Conservation (phyloP, 495 filamentous ascomycete genomes). For the Penicillium coprophilum region DNA sequence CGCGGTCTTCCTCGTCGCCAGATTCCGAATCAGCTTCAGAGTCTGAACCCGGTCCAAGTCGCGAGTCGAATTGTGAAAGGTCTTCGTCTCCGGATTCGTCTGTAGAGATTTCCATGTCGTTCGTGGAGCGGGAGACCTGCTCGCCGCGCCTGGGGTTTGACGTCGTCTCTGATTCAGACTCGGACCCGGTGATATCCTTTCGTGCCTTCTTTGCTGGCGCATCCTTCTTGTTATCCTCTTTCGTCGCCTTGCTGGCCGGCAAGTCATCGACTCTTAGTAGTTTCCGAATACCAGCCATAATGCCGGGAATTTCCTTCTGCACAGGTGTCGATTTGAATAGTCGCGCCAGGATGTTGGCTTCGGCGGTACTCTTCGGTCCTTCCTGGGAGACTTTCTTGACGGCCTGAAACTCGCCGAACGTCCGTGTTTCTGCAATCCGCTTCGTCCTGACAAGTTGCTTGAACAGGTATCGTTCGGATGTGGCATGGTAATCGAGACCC, state of each 20-base stretch:
- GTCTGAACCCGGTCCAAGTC: slow-evolving; percentile 55
- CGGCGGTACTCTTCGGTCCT: slow-evolving; percentile 49
- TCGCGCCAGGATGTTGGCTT: slow-evolving; percentile 74
- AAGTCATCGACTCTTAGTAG: slow-evolving; percentile 58
- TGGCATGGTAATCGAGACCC: slow-evolving; percentile 62
- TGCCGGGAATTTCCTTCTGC: slow-evolving; percentile 61
- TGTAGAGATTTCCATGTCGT: slow-evolving; percentile 25
- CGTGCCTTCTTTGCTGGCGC: slow-evolving; percentile 15
- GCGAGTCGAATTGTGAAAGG: slow-evolving; percentile 51
- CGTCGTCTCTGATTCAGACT: slow-evolving; percentile 19
- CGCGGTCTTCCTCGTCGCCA: slow-evolving; percentile 30
- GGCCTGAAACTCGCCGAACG: slow-evolving; percentile 42
- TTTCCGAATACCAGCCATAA: slow-evolving; percentile 61
- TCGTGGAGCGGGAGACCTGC: slow-evolving; percentile 20
- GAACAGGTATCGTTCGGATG: slow-evolving; percentile 68
- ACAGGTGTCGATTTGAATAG: slow-evolving; percentile 76
- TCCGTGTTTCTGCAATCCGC: slow-evolving; percentile 55
- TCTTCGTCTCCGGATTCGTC: slow-evolving; percentile 45
- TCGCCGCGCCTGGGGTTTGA: slow-evolving; percentile 12
- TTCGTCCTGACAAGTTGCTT: slow-evolving; percentile 75
- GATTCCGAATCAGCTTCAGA: slow-evolving; percentile 46
- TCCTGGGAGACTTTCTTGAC: slow-evolving; percentile 35
- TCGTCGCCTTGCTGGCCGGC: slow-evolving; percentile 29
- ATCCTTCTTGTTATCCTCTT: slow-evolving; percentile 27
- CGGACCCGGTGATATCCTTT: slow-evolving; percentile 15